Base-by-base conservation (phyloP, 176 grass and related monocot species). In the Neostapfia colusana region DNA sequence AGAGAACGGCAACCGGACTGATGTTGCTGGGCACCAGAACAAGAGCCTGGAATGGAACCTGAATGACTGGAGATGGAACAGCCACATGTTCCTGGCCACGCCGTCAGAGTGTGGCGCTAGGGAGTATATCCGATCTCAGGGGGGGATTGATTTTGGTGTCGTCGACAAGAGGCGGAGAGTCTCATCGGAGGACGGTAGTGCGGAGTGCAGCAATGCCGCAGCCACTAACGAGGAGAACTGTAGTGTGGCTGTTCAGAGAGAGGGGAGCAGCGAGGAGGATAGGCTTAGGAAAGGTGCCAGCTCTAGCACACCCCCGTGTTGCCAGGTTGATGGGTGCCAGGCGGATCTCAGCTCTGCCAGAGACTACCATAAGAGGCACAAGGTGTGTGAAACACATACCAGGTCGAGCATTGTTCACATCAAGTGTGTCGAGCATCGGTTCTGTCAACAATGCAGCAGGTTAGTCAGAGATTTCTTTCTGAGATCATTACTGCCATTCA, bases 361-460 rank as follows among this genome's bases (percentile, higher is more conserved):
- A 81, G 93, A 97, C n/a, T 97, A 97, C 14, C 86, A 93, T 69
- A 90, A 87, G 79, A 73, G 88, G 58, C 93, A 97, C 66, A 93
- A 90, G 81, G 90, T 97, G 8, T 97, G 93, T 57, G 88, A 90
- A 16, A 8, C n/a, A 3, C 93, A 97, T 81, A 85, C 90, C 65
- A 93, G 69, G 79, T 87, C 88, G 0, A 60, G n/a, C 4, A 34
- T 83, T 43, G 90, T 84, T 28, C 11, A 35, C 41, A 80, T 97
- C 3, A 69, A 71, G 69, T 73, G 76, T n/a, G 27, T 58, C 18
- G 84, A 89, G 66, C 74, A 89, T 53, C 90, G 93, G 8, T 97
- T 97, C 81, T 97, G 90, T 63, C 93, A 97, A 83, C 90, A 97
- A 65, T 93, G 93, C 70, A 97, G 93, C 84, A 97, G 89, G 92